Evolutionary conservation across 1,284 basidiomycete genomes (phyloP).

Genomic region (Cryptococcus sp.): DNA sequence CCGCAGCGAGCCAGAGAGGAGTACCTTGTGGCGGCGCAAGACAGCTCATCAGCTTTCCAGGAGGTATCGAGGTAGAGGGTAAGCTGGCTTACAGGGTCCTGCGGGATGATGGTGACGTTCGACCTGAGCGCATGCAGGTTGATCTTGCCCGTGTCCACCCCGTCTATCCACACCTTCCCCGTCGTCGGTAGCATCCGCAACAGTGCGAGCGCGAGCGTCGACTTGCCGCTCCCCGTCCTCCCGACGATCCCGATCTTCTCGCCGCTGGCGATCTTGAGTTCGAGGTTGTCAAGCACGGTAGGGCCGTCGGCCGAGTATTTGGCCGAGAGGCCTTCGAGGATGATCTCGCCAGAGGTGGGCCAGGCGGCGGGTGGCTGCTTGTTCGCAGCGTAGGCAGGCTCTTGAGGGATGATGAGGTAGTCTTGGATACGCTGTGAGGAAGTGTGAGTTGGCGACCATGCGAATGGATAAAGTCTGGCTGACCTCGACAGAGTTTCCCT

Average conservation of each 20-base stretch:
- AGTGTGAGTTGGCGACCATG: background rate
- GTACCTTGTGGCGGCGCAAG: conserved; percentile 23
- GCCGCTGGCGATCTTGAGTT: conserved; percentile 59
- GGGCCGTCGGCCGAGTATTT: conserved; percentile 51
- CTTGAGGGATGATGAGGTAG: conserved; percentile 69
- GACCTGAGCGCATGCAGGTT: conserved; percentile 62
- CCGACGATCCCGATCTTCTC: conserved; percentile 65
- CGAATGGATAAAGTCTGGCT: background rate
- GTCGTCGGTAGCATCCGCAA: conserved; percentile 58
- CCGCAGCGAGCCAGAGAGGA: conserved; percentile 73
- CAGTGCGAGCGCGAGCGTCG: conserved; percentile 51
- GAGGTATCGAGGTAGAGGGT: conserved; percentile 4
- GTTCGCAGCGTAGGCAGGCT: conserved; percentile 55
- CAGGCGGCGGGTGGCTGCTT: conserved; percentile 70
- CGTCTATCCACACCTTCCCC: conserved; percentile 54
- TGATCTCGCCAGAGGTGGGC: conserved; percentile 67
- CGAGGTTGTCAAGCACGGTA: conserved; percentile 57
- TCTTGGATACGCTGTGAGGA: conserved; percentile 59
- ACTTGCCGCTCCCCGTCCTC: conserved; percentile 71
- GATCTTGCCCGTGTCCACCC: conserved; percentile 50
- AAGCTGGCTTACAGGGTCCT: conserved; percentile 54
- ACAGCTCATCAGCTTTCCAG: conserved; percentile 9
- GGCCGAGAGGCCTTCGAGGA: conserved; percentile 56
- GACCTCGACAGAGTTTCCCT: conserved; percentile 57
- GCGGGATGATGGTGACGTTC: conserved; percentile 58